Conservation (phyloP, 1,284 basidiomycete species). For the Singerocomus inundabilis region DNA sequence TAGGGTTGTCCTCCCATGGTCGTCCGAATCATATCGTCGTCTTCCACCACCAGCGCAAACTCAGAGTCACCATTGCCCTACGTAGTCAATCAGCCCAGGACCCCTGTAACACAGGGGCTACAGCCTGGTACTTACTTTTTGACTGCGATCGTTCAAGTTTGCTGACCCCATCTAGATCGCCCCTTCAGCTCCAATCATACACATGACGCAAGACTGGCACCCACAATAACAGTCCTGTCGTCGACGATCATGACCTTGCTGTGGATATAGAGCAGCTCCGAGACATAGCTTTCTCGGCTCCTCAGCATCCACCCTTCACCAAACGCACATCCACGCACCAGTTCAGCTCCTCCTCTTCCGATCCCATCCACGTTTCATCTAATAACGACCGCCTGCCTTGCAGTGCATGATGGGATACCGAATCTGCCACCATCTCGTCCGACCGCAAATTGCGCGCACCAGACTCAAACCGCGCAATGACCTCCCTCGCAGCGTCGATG, state of each 20-base stretch:
- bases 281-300: conserved; percentile 57
- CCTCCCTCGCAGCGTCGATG: conserved; percentile 60
- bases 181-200: conserved; percentile 1
- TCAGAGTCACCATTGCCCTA: conserved; percentile 91
- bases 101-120: not conserved
- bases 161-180: conserved; percentile 76
- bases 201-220: conserved; percentile 28
- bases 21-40: conserved; percentile 73
- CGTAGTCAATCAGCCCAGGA: conserved; percentile 10
- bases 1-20: conserved; percentile 78
- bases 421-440: conserved; percentile 65
- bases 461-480: conserved; percentile 65
- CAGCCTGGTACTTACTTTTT: conserved; percentile 46
- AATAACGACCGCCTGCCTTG: conserved; percentile 55
- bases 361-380: conserved; percentile 82
- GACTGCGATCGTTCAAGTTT: conserved; percentile 86
- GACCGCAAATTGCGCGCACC: conserved; percentile 54
- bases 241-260: conserved; percentile 92
- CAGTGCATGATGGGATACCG: conserved; percentile 78
- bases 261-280: conserved; percentile 81
- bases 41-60: conserved; percentile 89
- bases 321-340: conserved; percentile 47
- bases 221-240: conserved; percentile 80
- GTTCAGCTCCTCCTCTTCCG: conserved; percentile 76
- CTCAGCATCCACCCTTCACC: conserved; percentile 6